Evolutionary conservation across 768 basidiomycete genomes (phyloP), one percentile per base, ranked within the genome.

Genomic region (Kwoniella bestiolae): DNA sequence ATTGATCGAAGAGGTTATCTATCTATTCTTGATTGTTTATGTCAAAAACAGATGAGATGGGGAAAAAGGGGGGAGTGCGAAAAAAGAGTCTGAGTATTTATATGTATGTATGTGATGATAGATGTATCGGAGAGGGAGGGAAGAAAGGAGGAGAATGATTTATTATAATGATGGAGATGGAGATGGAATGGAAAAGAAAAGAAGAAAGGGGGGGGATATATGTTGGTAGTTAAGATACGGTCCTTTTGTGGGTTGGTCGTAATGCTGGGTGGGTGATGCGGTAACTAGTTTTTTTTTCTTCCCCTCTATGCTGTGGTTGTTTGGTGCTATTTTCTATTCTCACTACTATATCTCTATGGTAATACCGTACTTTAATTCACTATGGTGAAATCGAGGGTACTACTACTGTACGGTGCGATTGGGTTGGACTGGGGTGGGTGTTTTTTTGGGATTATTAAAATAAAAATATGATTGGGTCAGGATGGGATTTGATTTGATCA

Each of bases 201-300:
- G 31, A 34, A 51, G n/a, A 61, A 31, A 41, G 32, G 34, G 60
- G 60, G 60, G 60, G 49, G 31, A 16, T 50, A 25, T n/a, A 16
- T 11, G 21, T 61, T 61, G 60, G 34, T 61, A 16, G 60, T 49
- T 61, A 61, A n/a, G 60, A 53, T 52, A 53, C 35, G 47, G 60
- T 8, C 16, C 4, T 50, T 26, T n/a, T 14, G 45, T 49, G 28
- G 11, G 26, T 31, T 49, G 45, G n/a, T 32, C 18, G 51, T 34
- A 35, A 16, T 57, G 28, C 44, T 44, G 23, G 12, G 49, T 51
- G 8, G 56, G 35, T 56, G 32, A 23, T 28, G 47, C 23, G 50
- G 50, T 52, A 52, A 16, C 26, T n/a, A n/a, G n/a, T n/a, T n/a
- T n/a, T n/a, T n/a, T n/a, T n/a, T n/a, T n/a, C n/a, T n/a, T n/a